Evolutionary conservation across 2,329 filamentous ascomycete genomes (phyloP).

Genomic region (Plectosphaerella sp.): DNA sequence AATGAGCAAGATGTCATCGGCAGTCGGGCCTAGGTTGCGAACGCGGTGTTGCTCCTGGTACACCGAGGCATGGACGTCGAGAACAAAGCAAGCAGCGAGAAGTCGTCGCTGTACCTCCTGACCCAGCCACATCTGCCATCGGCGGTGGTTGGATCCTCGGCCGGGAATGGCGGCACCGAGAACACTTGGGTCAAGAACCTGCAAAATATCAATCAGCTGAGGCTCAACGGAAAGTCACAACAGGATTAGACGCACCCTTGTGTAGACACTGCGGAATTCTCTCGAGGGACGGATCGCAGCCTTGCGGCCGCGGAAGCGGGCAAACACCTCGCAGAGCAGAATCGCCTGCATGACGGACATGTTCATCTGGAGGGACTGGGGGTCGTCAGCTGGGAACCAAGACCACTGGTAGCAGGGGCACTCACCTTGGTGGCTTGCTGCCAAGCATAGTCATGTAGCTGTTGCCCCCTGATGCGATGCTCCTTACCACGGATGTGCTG

Average conservation of each 20-base stretch:
- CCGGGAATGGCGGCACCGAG: conserved; percentile 16
- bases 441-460: conserved; percentile 47
- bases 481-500: conserved; percentile 44
- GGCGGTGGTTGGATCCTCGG: conserved; percentile 21
- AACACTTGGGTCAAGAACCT: conserved; percentile 32
- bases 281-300: conserved; percentile 41
- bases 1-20: conserved; percentile 24
- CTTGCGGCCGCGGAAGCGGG: conserved; percentile 49
- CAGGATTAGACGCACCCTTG: conserved; percentile 37
- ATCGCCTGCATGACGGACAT: conserved; percentile 49
- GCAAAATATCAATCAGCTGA: conserved; percentile 24
- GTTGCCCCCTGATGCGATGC: conserved; percentile 43
- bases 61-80: conserved; percentile 51
- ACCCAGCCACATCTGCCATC: conserved; percentile 50
- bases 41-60: conserved; percentile 44
- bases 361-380: conserved; percentile 43
- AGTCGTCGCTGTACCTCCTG: conserved; percentile 49
- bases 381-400: conserved; percentile 7
- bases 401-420: conserved; percentile 7
- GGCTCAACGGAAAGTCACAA: not conserved
- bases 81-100: conserved; percentile 50
- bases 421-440: conserved; percentile 46
- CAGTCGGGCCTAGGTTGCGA: conserved; percentile 16
- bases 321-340: conserved; percentile 50
- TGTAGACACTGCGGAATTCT: conserved; percentile 45